Percentiles rank a stretch among this genome's conserved stretches.
phyloP scores from a whole-genome alignment of 2,329 filamentous ascomycete species.

The Drechslerella coelobrocha region DNA sequence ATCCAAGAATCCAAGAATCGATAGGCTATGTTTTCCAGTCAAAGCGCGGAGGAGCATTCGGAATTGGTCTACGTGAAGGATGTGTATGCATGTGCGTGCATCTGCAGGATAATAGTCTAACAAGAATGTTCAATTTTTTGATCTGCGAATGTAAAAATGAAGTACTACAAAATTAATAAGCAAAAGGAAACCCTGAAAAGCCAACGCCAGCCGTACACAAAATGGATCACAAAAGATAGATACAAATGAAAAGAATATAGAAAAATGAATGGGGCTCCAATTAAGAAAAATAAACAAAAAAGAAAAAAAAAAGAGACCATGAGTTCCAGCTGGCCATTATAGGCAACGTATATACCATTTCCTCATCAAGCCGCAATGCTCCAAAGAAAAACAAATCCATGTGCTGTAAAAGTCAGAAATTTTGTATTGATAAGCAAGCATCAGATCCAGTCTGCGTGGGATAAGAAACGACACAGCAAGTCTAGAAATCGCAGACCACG shows the following conservation, averaged over 20 bases:
- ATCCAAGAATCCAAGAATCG: too few relatives aligned
- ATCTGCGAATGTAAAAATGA: neutral
- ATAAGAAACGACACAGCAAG: neutral
- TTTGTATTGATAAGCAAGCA: neutral
- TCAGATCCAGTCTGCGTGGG: neutral
- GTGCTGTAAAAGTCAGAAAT: neutral
- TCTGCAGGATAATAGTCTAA: conserved; percentile 23
- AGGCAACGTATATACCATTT: conserved; percentile 1
- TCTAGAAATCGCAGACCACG: conserved; percentile 49
- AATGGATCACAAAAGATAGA: conserved; percentile 12
- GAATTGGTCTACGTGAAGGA: too few relatives aligned
- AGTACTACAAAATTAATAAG: conserved; percentile 4
- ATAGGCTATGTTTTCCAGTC: too few relatives aligned
- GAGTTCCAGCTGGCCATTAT: neutral
- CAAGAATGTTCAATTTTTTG: conserved; percentile 3
- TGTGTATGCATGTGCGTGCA: neutral
- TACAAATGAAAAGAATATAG: conserved; percentile 9
- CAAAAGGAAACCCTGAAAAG: conserved; percentile 11
- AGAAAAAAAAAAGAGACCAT: conserved; percentile 1
- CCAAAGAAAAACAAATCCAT: neutral
- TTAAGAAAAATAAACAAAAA: conserved; percentile 5
- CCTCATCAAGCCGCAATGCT: neutral
- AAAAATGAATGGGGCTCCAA: conserved; percentile 7
- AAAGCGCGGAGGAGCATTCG: too few relatives aligned
- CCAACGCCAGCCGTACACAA: neutral